Conservation (phyloP, 345 rosid species). For the Pistacia integerrima region DNA sequence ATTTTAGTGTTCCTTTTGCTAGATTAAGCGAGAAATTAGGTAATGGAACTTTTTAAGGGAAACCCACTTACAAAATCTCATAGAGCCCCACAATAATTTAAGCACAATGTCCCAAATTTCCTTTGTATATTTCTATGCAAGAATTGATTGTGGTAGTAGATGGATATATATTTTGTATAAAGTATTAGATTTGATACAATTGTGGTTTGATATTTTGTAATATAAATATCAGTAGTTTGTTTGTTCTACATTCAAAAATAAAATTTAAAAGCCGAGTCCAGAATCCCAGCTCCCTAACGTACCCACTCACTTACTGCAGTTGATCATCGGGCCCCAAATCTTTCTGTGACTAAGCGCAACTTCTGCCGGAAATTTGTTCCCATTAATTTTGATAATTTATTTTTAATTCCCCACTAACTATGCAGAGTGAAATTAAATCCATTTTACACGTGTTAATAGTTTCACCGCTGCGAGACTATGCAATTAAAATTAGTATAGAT, state of each 20-base stretch:
- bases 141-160: background rate
- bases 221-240: background rate
- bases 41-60: background rate
- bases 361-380: background rate
- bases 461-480: no score
- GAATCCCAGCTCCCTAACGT: background rate
- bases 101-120: conserved; percentile 11
- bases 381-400: background rate
- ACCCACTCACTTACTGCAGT: conserved; percentile 10
- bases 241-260: background rate
- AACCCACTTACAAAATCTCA: background rate
- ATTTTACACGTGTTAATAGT: no score
- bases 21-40: background rate
- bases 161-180: background rate
- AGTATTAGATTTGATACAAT: background rate
- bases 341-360: background rate
- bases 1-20: no score
- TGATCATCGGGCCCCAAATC: conserved; percentile 9
- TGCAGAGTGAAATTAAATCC: no score
- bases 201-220: background rate
- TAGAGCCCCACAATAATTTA: conserved; percentile 10
- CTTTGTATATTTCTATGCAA: background rate
- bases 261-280: conserved; percentile 18
- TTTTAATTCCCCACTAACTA: background rate
- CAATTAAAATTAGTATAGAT: no score